Evolutionary conservation across 176 grass and related monocot genomes (phyloP), one percentile per base, ranked within the genome.

Genomic region (Areca catechu): DNA sequence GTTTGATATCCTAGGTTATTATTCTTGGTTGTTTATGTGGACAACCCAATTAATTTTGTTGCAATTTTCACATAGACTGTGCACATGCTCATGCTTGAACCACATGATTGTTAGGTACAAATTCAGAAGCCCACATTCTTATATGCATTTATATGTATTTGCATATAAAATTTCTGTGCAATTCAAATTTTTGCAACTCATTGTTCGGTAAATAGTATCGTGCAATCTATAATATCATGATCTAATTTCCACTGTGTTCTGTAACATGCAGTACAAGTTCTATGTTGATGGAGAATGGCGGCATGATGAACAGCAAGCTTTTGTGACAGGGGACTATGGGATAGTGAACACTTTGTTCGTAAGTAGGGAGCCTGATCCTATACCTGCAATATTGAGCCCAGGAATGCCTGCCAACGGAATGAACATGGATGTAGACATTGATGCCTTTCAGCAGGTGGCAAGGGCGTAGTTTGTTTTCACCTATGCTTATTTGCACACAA

Each of bases 201-300:
- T 17, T 59, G 15, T 59, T 34, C 27, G 2, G 24, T 17, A n/a
- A 17, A 27, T 59, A 27, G 15, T 64, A 34, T 34, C 14, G 16
- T 54, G 2, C 16, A 7, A 22, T 19, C 66, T 19, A 3, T 65
- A 34, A 48, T 57, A 22, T 29, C 24, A 37, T 47, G 54, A 53
- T 20, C 4, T 21, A 49, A 57, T 28, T 34, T 62, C 5, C 48
- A 79, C 51, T 48, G 53, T 20, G 4, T 72, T 73, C 49, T 76
- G 24, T 72, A 22, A 65, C 60, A 12, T 62, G 34, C 93, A 98
- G 94, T 98, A 83, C 74, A 98, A 98, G 62, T 98, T 98, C 54
- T 89, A 25, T 79, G 94, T 98, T 68, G 94, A 93, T 28, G 94
- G 94, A 7, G 78, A 98, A 24, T 98, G 94, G 94, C 72, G 69